Base-by-base conservation (phyloP, 257 asterid genomes). In the Primulina huaijiensis region DNA sequence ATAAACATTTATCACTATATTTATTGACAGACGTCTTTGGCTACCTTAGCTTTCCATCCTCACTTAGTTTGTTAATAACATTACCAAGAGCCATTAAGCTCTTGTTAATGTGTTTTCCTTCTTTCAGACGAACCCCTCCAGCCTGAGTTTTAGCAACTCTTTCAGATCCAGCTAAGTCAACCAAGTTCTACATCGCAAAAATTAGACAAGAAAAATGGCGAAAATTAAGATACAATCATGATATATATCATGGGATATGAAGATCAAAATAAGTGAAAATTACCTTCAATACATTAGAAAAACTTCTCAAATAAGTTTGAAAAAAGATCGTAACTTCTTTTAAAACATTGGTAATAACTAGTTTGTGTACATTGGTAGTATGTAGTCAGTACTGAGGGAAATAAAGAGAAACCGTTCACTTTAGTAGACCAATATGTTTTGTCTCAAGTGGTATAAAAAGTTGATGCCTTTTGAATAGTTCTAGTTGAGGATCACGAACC, bases 61-160 rank as follows among this genome's bases (percentile, higher is more conserved):
- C 99, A 37, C 97, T 94, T 74, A 94, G 79, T 81, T 91, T 94
- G 86, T 91, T 91, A 74, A 94, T 94, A 77, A 94, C 99, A 72
- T 91, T 94, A 67, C 97, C 99, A 75, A 94, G 99, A 82, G 86
- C 77, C 98, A 91, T 89, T 82, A 94, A 87, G 78, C 99, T 94
- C 90, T 89, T 94, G 86, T 94, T 91, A 56, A 94, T 94, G 88
- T 91, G 96, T 69, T 91, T 94, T 84, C 99, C 99, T 82, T 94
- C 99, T 83, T 89, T 91, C 75, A 94, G 75, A 40, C 99, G 97
- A 81, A 89, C 99, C 67, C 99, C 99, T 38, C 88, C 99, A 72
- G 97, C 97, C 76, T 97, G 96, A 56, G 97, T 93, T 82, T 94
- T 94, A 61, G 99, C 97, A 75, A 91, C 80, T 73, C 99, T 81